Conservation (phyloP, 768 basidiomycete genomes). For the Rhodosporidiobolus odoratus region DNA sequence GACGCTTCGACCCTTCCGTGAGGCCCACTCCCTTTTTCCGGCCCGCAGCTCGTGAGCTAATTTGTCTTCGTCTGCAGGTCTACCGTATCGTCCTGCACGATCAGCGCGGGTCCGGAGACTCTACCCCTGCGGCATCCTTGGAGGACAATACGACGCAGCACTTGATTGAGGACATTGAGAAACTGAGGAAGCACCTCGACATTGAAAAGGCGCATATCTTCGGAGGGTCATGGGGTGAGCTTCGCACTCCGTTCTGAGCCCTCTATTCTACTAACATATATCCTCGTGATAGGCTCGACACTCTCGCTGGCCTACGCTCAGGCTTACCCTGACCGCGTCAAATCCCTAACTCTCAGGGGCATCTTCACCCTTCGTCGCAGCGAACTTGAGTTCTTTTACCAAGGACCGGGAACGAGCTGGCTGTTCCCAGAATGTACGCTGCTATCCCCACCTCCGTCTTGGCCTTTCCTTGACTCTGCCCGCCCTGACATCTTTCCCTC, state of each 20-base stretch:
- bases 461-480: not conserved
- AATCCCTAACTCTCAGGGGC: constrained; percentile 69
- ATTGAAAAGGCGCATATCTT: constrained; percentile 91
- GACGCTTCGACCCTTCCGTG: constrained; percentile 26
- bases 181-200: constrained; percentile 60
- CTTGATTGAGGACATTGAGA: constrained; percentile 83
- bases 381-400: constrained; percentile 90
- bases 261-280: not conserved
- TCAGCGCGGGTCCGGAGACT: constrained; percentile 82
- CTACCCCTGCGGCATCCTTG: constrained; percentile 69
- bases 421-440: constrained; percentile 36
- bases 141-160: constrained; percentile 94
- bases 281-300: constrained; percentile 60
- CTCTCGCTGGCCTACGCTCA: constrained; percentile 64
- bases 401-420: constrained; percentile 45
- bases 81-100: constrained; percentile 69
- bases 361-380: constrained; percentile 81
- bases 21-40: too few relatives aligned
- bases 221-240: constrained; percentile 74
- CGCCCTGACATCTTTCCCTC: not conserved
- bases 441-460: not conserved
- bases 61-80: not conserved
- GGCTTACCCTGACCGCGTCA: constrained; percentile 73
- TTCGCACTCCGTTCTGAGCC: not conserved
- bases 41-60: too few relatives aligned